Conservation (phyloP, 2,329 filamentous ascomycete species). For the Hymenoscyphus linearis region DNA sequence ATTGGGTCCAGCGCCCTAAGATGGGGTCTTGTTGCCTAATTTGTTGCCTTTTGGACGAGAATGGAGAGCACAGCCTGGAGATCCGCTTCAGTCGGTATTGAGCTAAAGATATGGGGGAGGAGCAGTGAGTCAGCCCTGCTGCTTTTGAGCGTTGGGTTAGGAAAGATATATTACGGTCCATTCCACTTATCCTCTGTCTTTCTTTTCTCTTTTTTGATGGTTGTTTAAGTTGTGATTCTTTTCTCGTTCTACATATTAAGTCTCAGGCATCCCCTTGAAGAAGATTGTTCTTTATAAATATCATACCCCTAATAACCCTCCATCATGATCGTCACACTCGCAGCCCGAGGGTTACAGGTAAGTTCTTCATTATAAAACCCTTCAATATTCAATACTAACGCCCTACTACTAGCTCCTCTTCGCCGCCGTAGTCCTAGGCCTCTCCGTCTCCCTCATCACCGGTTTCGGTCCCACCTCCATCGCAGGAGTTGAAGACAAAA, state of each 20-base stretch:
- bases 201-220: neutral
- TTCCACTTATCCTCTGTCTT: neutral
- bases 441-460: constrained; percentile 24
- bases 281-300: neutral
- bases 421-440: constrained; percentile 19
- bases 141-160: neutral
- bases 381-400: neutral
- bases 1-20: neutral
- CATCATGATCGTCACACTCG: constrained; percentile 25
- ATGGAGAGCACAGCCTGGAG: constrained; percentile 12
- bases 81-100: constrained; percentile 7
- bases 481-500: neutral
- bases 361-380: neutral
- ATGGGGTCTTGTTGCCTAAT: constrained; percentile 1
- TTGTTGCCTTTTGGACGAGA: neutral
- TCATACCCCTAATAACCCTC: neutral
- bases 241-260: neutral
- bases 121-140: neutral
- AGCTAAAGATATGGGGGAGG: constrained; percentile 1
- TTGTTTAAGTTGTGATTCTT: neutral
- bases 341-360: constrained; percentile 20
- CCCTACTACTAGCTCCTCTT: constrained; percentile 20
- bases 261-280: neutral
- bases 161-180: neutral
- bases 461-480: constrained; percentile 15